These are phyloP conservation scores for Sarocladium oryzae DNA, from an alignment of 2,329 filamentous ascomycete genomes.

Conservation along the genomic window DNA sequence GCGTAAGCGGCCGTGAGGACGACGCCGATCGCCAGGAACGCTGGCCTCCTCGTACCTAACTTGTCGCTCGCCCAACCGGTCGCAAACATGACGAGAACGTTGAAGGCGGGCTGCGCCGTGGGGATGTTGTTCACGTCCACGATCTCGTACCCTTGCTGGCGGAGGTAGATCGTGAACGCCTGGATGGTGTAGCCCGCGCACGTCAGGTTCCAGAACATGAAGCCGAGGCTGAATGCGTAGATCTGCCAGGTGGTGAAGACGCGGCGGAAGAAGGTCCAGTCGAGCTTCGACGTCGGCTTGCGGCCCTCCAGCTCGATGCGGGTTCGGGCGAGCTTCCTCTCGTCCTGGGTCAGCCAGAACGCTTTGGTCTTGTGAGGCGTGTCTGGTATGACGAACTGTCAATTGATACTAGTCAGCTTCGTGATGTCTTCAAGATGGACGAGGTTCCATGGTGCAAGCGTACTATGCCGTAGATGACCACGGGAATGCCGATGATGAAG, in stretches of 20 bases:
- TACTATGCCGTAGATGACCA: slow-evolving; percentile 17
- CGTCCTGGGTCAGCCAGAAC: slow-evolving; percentile 41
- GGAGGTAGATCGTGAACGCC: slow-evolving; percentile 34
- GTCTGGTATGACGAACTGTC: slow-evolving; percentile 30
- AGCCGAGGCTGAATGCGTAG: slow-evolving; percentile 34
- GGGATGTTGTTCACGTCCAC: slow-evolving; percentile 39
- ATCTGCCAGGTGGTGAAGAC: slow-evolving; percentile 36
- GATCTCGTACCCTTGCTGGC: slow-evolving; percentile 26
- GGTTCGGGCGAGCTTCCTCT: slow-evolving; percentile 57
- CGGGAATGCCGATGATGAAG: slow-evolving; percentile 29
- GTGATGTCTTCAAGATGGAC: no score
- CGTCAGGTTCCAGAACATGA: slow-evolving; percentile 32
- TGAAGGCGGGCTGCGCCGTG: slow-evolving; percentile 35
- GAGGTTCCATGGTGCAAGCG: no score
- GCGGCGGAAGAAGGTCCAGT: slow-evolving; percentile 29
- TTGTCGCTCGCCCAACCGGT: slow-evolving; percentile 30
- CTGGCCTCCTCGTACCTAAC: slow-evolving; percentile 27
- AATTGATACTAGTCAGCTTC: no score
- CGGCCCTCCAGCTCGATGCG: slow-evolving; percentile 57
- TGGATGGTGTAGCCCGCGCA: slow-evolving; percentile 33
- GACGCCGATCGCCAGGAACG: slow-evolving; percentile 27
- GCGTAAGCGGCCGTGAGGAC: slow-evolving; percentile 30
- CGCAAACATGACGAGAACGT: slow-evolving; percentile 33
- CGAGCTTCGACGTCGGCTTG: slow-evolving; percentile 28
- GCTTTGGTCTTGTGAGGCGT: slow-evolving; percentile 35